Percentiles rank a stretch among this genome's conserved stretches.
Conservation (phyloP, 495 filamentous ascomycete species). For the Hypomontagnella monticulosa region DNA sequence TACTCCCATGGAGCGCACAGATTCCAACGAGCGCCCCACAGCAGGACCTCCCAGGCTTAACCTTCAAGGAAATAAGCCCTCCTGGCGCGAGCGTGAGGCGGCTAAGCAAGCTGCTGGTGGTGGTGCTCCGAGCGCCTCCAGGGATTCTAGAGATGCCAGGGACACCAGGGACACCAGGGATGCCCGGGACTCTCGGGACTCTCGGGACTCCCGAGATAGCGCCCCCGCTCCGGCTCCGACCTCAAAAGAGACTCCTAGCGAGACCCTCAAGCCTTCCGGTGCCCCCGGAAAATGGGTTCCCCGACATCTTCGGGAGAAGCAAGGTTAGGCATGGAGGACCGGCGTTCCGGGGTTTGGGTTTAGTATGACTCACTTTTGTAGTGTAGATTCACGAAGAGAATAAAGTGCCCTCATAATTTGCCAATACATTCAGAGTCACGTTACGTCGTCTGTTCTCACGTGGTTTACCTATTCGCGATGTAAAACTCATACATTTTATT, state of each 20-base stretch:
- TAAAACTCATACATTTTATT: neutral
- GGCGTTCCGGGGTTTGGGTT: constrained; percentile 47
- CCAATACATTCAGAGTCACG: constrained; percentile 12
- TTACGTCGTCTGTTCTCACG: no score
- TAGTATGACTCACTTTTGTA: constrained; percentile 41
- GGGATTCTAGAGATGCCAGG: constrained; percentile 3
- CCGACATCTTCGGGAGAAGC: constrained; percentile 41
- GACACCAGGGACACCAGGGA: constrained; percentile 11
- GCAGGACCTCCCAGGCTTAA: constrained; percentile 72
- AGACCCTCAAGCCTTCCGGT: constrained; percentile 55
- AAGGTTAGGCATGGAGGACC: constrained; percentile 45
- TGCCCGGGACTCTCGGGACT: no score
- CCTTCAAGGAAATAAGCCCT: constrained; percentile 69
- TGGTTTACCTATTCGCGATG: neutral
- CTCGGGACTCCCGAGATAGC: constrained; percentile 31
- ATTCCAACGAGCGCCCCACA: constrained; percentile 63
- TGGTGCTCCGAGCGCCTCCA: constrained; percentile 9
- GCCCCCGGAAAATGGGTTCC: constrained; percentile 59
- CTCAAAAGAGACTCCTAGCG: constrained; percentile 31
- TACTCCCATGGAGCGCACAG: constrained; percentile 56
- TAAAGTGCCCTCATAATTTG: constrained; percentile 34
- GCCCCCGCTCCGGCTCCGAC: constrained; percentile 41
- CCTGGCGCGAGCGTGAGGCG: constrained; percentile 88
- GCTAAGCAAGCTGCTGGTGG: constrained; percentile 60
- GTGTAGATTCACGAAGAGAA: constrained; percentile 42